phyloP scores from a whole-genome alignment of 345 rosid species.

The Nasturtium officinale region DNA sequence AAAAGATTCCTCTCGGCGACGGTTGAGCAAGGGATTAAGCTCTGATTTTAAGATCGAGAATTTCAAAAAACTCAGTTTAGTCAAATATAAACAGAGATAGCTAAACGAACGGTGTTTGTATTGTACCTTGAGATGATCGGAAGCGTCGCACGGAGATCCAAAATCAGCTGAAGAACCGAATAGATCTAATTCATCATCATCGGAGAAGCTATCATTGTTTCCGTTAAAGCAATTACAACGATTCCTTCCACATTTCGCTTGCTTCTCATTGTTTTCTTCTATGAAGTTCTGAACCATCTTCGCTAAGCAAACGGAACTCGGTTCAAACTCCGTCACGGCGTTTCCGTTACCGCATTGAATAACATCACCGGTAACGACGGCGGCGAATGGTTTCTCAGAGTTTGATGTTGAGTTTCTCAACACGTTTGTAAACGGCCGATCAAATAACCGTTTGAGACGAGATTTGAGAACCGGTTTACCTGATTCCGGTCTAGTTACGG shows the following conservation, averaged over 20 bases:
- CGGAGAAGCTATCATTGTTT: constrained; percentile 72
- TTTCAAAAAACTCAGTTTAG: background rate
- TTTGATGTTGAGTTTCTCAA: constrained; percentile 50
- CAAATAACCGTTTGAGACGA: constrained; percentile 68
- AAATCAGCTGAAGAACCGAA: constrained; percentile 45
- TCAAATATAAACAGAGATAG: background rate
- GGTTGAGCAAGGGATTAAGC: constrained; percentile 69
- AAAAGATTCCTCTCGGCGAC: constrained; percentile 72
- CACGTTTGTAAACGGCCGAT: constrained; percentile 63
- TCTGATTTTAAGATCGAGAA: constrained; percentile 47
- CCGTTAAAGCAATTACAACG: constrained; percentile 97
- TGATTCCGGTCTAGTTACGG: constrained; percentile 47
- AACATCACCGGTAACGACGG: constrained; percentile 34
- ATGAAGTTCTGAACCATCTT: constrained; percentile 93
- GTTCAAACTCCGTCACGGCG: constrained; percentile 68
- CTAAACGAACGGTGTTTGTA: background rate
- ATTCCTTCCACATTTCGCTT: constrained; percentile 69
- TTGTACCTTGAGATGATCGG: constrained; percentile 73
- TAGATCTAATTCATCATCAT: constrained; percentile 80
- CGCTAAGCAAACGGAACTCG: constrained; percentile 79
- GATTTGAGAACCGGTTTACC: constrained; percentile 67
- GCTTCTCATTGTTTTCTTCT: constrained; percentile 85
- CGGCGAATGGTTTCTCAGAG: constrained; percentile 50
- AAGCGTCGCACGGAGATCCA: constrained; percentile 56
- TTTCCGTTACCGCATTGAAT: constrained; percentile 36